Base-by-base conservation (phyloP, 2,329 filamentous ascomycete species). In the Hymenoscyphus occultus region DNA sequence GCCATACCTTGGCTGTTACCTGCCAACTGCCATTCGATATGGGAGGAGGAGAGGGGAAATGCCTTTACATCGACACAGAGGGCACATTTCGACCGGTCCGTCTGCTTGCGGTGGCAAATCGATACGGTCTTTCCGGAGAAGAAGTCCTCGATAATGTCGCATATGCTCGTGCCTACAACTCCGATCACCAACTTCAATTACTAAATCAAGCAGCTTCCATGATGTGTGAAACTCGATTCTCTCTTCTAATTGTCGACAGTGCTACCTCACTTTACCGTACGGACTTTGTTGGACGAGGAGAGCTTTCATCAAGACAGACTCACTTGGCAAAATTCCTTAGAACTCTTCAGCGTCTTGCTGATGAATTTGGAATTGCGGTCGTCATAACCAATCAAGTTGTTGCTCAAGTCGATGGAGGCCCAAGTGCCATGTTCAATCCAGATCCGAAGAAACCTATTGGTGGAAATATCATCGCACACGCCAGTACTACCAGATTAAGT, bases 171-270 rank as follows among this genome's bases (percentile, higher is more conserved):
- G 95, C 95, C 10, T 99, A 99, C 82, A 99, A 99, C 77, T 98
- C 94, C 0, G 95, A 99, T 71, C 95, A 99, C 78, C 95, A 99
- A 77, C 85, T 99, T 60, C 92, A 97, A 76, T 84, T 99, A 7
- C 87, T 99, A 68, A 95, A 95, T 73, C 94, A 98, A 77, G 96
- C 95, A 3, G 90, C 95, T 1, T 88, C 93, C 68, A 99, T 99
- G 95, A 99, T 99, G 96, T 97, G 93, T 65, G 96, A 99, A 80
- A 99, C 95, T 0, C 88, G 95, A 3, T 99, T 99, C 78, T 98
- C 95, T 2, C 84, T 99, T 9, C 87, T 99, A 60, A 88, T 99
- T 59, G 95, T 99, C 64, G 95, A 99, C 79, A 97, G 93, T 64
- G 96, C 96, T 14, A 99, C 95, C 0, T 90, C 94, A 1, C 84